Evolutionary conservation across 352 stramenopile genomes (phyloP).

Genomic region (Phytopythium helicoides): DNA sequence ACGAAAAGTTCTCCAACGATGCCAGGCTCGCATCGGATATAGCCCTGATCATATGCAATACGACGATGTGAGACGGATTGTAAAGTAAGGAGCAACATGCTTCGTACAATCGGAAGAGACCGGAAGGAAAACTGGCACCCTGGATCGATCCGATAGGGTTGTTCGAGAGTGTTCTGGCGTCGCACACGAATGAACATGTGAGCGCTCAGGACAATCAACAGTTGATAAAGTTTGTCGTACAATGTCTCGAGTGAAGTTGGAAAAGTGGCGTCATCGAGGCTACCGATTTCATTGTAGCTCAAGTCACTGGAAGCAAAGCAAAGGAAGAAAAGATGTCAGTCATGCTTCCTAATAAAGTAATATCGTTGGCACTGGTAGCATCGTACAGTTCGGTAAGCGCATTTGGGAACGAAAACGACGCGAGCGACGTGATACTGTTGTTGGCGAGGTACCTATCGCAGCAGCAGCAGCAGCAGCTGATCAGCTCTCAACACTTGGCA

Average conservation of each 20-base stretch:
- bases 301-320: constrained; percentile 34
- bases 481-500: background rate
- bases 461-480: background rate
- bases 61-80: too few relatives aligned
- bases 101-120: constrained; percentile 30
- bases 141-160: constrained; percentile 32
- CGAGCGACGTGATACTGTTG: constrained; percentile 26
- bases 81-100: background rate
- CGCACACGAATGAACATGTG: background rate
- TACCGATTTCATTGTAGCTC: constrained; percentile 28
- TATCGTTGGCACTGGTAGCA: too few relatives aligned
- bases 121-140: constrained; percentile 16
- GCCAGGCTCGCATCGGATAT: constrained; percentile 21
- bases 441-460: constrained; percentile 21
- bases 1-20: constrained; percentile 28
- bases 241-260: constrained; percentile 21
- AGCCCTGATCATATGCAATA: constrained; percentile 9
- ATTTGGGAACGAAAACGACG: constrained; percentile 18
- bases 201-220: background rate
- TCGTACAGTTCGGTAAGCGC: constrained; percentile 25
- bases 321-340: constrained; percentile 1
- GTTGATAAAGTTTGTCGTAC: constrained; percentile 12
- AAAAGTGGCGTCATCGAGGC: constrained; percentile 20
- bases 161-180: constrained; percentile 27
- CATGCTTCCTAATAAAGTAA: too few relatives aligned